Evolutionary conservation across 208 protist species (phyloP).

Genomic region (Angomonas deanei): DNA sequence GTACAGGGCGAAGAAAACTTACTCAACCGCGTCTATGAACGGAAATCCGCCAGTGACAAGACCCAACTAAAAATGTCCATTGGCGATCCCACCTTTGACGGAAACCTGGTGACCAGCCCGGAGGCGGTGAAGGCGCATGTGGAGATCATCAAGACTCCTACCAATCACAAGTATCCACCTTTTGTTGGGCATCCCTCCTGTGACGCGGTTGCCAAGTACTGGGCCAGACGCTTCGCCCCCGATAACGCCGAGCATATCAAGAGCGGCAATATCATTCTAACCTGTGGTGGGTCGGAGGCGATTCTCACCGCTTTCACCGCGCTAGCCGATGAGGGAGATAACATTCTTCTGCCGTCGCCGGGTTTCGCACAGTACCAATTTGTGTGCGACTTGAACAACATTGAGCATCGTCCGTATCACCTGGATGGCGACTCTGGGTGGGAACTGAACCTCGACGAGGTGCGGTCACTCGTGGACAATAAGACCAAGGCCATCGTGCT

Average conservation of each 20-base stretch:
- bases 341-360: constrained; percentile 87
- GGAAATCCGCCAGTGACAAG: constrained; percentile 24
- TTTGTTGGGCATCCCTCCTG: too few relatives aligned
- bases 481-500: constrained; percentile 88
- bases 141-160: constrained; percentile 27
- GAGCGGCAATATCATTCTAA: too few relatives aligned
- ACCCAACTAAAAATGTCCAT: constrained; percentile 23
- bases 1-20: constrained; percentile 38
- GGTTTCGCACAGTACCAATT: constrained; percentile 93
- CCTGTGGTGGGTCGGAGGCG: too few relatives aligned
- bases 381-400: constrained; percentile 67
- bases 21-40: constrained; percentile 26
- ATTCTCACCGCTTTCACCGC: constrained; percentile 34
- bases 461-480: constrained; percentile 67
- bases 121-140: constrained; percentile 31
- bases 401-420: constrained; percentile 75
- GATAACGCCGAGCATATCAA: too few relatives aligned
- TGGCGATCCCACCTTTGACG: constrained; percentile 26
- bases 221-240: too few relatives aligned
- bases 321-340: constrained; percentile 71
- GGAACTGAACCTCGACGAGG: constrained; percentile 82
- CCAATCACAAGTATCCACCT: too few relatives aligned
- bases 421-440: constrained; percentile 80
- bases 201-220: too few relatives aligned
- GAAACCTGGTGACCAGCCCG: constrained; percentile 19